phyloP scores from a whole-genome alignment of 164 flowering plant species.

The Houttuynia cordata region DNA sequence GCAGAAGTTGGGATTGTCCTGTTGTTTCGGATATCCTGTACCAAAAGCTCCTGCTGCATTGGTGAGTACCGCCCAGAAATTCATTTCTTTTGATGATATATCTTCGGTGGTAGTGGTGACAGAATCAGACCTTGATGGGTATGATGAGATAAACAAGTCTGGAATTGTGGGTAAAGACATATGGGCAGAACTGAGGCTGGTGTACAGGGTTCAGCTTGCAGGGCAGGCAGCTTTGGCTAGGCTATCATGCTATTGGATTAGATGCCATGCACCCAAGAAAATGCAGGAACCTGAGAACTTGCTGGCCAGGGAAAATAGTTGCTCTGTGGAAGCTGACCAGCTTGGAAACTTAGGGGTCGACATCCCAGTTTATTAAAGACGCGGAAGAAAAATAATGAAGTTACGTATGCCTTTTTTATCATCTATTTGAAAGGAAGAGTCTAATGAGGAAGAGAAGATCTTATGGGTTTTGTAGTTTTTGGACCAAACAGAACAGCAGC shows the following conservation, averaged over 20 bases:
- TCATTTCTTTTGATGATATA: slow-evolving; percentile 31
- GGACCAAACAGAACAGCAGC: not conserved
- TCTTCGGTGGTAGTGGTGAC: slow-evolving; percentile 65
- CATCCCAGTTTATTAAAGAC: slow-evolving; percentile 40
- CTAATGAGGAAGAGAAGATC: not conserved
- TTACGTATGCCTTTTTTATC: not conserved
- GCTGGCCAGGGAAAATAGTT: slow-evolving; percentile 21
- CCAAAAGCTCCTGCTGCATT: not conserved
- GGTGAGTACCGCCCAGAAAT: not conserved
- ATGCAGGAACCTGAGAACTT: slow-evolving; percentile 11
- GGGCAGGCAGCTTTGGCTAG: slow-evolving; percentile 57
- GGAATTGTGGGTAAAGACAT: slow-evolving; percentile 26
- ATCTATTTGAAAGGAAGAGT: not conserved
- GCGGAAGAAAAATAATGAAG: not conserved
- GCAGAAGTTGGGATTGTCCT: slow-evolving; percentile 12
- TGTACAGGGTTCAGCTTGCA: slow-evolving; percentile 48
- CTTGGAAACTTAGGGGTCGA: slow-evolving; percentile 44
- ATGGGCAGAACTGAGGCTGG: slow-evolving; percentile 49
- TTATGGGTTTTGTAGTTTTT: not conserved
- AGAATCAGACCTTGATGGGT: slow-evolving; percentile 71
- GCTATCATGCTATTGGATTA: slow-evolving; percentile 57
- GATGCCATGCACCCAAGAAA: slow-evolving; percentile 24
- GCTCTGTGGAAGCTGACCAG: slow-evolving; percentile 31
- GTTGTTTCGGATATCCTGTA: slow-evolving; percentile 10
- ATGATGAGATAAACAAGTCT: slow-evolving; percentile 23